Conservation (phyloP, 176 grass and related monocot species). For the Oryza punctata region DNA sequence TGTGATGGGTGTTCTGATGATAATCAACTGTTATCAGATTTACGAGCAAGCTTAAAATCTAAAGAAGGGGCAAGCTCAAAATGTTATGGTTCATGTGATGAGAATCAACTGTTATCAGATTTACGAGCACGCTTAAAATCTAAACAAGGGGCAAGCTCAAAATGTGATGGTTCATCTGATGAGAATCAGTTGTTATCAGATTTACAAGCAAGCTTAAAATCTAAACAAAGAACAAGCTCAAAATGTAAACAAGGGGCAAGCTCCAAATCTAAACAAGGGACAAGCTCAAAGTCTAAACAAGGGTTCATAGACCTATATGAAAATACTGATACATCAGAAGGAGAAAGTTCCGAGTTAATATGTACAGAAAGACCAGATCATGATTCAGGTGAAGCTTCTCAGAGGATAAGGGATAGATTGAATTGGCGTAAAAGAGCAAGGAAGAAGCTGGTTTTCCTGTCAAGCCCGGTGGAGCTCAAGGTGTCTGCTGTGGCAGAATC, state of each 20-base stretch:
- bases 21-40: constrained; percentile 5
- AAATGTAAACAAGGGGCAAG: background rate
- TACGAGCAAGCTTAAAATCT: background rate
- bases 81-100: background rate
- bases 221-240: background rate
- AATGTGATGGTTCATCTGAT: background rate
- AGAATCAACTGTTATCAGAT: background rate
- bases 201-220: background rate
- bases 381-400: constrained; percentile 25
- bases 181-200: background rate
- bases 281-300: constrained; percentile 39
- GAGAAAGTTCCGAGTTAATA: constrained; percentile 17
- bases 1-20: constrained; percentile 1
- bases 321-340: constrained; percentile 37
- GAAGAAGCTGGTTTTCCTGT: constrained; percentile 47
- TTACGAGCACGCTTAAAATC: background rate
- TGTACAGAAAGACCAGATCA: constrained; percentile 7
- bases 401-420: constrained; percentile 36
- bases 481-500: constrained; percentile 10
- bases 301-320: constrained; percentile 27
- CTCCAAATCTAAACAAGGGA: constrained; percentile 29
- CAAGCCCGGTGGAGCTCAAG: constrained; percentile 52
- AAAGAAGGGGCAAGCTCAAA: background rate
- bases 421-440: constrained; percentile 42
- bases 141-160: background rate